Evolutionary conservation across 1,284 basidiomycete genomes (phyloP), one percentile per base, ranked within the genome.

Genomic region (Clitocybe nebularis): DNA sequence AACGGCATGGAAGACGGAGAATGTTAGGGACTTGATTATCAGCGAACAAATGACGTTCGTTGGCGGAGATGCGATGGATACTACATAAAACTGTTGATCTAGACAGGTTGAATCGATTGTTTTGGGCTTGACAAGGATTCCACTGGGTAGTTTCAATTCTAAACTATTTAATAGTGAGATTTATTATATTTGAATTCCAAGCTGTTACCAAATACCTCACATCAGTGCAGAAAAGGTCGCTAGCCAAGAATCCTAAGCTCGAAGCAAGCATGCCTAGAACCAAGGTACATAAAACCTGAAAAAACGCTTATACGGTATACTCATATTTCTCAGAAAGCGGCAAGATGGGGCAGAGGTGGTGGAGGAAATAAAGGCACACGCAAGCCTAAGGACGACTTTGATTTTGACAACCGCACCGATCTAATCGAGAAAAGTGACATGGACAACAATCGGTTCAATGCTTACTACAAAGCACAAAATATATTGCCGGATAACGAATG

Each of bases 1-100:
- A 21, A 96, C 93, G 0, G 89, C 87, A 7, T 90, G 84, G 80
- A 89, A 87, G 62, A 84, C 76, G 52, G 89, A 95, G 69, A 75
- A 69, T 28, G 72, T 96, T 41, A 74, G 84, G 50, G 77, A 69
- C 43, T 66, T 94, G 41, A 66, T 94, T 39, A 75, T 89, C 16
- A 75, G 67, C 22, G 91, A 94, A 63, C 75, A 82, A 50, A 63
- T 88, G 37, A 81, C 70, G 28, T 60, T 68, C 4, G 54, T 78
- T 10, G 68, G 60, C 9, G 74, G 70, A 10, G 86, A 88, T 55
- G 84, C 77, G 29, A 89, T 89, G 86, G 87, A 89, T 68, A 84
- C 74, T 20, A 72, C 75, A 59, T 82, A 43, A n/a, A n/a, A n/a
- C n/a, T n/a, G n/a, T n/a, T n/a, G n/a, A n/a, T n/a, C n/a, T n/a